Percentiles rank a stretch among this genome's conserved stretches.
These are phyloP conservation scores for Aspergillus sp. DNA, from an alignment of 2,329 filamentous ascomycete species.

Conservation along the genomic window DNA sequence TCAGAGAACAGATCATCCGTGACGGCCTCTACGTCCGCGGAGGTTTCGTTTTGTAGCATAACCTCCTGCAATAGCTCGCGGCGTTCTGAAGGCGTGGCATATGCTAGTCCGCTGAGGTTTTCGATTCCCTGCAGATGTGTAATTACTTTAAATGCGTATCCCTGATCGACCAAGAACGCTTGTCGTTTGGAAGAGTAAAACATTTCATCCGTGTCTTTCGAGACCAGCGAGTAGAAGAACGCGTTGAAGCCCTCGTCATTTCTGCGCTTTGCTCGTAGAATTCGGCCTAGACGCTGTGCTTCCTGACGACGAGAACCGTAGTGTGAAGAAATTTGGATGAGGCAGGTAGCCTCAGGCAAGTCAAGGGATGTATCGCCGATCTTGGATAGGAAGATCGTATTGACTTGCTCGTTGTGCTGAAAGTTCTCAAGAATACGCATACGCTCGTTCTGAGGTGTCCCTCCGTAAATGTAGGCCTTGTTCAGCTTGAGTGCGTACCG, in stretches of 20 bases:
- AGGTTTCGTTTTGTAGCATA: slow-evolving; percentile 79
- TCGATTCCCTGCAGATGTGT: slow-evolving; percentile 92
- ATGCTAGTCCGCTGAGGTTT: slow-evolving; percentile 75
- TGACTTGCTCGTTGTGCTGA: slow-evolving; percentile 84
- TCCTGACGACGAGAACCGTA: slow-evolving; percentile 97
- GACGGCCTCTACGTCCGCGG: slow-evolving; percentile 68
- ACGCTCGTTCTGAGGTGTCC: slow-evolving; percentile 81
- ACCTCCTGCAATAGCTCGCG: slow-evolving; percentile 87
- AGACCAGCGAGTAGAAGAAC: slow-evolving; percentile 97
- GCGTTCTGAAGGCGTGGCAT: slow-evolving; percentile 74
- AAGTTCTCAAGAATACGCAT: slow-evolving; percentile 89
- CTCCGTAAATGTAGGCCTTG: slow-evolving; percentile 90
- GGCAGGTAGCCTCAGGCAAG: slow-evolving; percentile 89
- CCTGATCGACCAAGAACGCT: slow-evolving; percentile 95
- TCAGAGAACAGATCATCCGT: slow-evolving; percentile 66
- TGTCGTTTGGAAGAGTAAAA: slow-evolving; percentile 95
- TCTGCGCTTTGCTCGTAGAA: slow-evolving; percentile 88
- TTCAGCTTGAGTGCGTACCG: slow-evolving; percentile 79
- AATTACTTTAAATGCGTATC: slow-evolving; percentile 98
- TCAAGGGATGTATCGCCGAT: slow-evolving; percentile 99
- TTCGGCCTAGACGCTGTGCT: slow-evolving; percentile 88
- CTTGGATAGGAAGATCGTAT: slow-evolving; percentile 93
- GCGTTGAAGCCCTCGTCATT: slow-evolving; percentile 99
- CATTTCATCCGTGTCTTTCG: slow-evolving; percentile 98
- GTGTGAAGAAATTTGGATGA: slow-evolving; percentile 97